Base-by-base conservation (phyloP, 176 grass and related monocot genomes). In the Triticum monococcum region DNA sequence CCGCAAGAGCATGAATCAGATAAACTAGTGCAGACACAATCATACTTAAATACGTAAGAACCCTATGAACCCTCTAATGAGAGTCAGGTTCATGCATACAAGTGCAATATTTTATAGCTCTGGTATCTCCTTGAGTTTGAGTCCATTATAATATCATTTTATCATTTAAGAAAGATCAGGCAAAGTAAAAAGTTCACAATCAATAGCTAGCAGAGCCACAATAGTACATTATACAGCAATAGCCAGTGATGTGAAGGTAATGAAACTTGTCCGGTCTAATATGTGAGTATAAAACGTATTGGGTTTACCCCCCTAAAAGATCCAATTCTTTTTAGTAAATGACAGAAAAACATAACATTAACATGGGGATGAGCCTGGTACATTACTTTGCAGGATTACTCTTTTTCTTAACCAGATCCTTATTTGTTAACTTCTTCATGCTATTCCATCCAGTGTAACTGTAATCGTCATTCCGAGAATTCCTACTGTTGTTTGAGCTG, bases 361-460 rank as follows among this genome's bases (percentile, higher is more conserved):
- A 74, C 40, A 74, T 74, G n/a, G 57, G 59, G 25, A 45, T 83
- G 59, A 46, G 71, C 30, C 2, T 69, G 13, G 30, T 79, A 78
- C 77, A 83, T 89, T 91, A 98, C 96, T 92, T 93, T 81, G 86
- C 93, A 54, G 96, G 96, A 65, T 72, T 86, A 73, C 86, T 90
- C 38, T 72, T 88, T 83, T 92, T 98, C 48, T 64, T 50, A 48
- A 95, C 89, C 65, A 98, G 73, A 25, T 62, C 59, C 71, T 92
- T 94, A 20, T 70, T 79, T 54, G 86, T 31, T 36, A 98, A 86
- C 70, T 81, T 98, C 86, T 98, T 98, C 90, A 98, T 95, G 81
- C 93, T 92, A 72, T 46, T 98, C 96, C 96, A 98, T 78, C 96
- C 96, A 89, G 73, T 89, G 80, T 94, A 94, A 89, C 88, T 88